Conservation (phyloP, 257 asterid species). For the Jaltomata sinuosa region DNA sequence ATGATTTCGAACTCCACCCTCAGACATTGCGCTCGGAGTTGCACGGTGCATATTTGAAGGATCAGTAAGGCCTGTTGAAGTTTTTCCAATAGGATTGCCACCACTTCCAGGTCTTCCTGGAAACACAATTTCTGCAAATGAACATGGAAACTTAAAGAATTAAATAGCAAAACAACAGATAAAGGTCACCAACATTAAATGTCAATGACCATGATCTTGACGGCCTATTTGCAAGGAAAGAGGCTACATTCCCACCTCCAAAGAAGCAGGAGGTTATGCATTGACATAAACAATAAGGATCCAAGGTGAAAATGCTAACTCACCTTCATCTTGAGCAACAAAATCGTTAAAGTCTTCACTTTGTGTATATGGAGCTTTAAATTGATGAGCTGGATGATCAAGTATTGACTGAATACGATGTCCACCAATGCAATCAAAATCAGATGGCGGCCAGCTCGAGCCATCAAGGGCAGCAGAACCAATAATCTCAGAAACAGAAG, state of each 20-base stretch:
- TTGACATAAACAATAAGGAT: neutral
- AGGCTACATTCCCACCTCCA: neutral
- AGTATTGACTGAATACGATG: slow-evolving; percentile 34
- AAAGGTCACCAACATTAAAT: neutral
- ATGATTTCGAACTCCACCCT: slow-evolving; percentile 31
- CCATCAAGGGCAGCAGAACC: slow-evolving; percentile 29
- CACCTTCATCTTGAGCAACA: slow-evolving; percentile 72
- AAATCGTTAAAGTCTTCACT: slow-evolving; percentile 40
- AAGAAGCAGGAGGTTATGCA: neutral
- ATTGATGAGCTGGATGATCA: slow-evolving; percentile 36
- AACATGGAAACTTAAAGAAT: neutral
- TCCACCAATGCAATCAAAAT: slow-evolving; percentile 38
- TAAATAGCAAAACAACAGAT: slow-evolving; percentile 1
- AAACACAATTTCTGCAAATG: slow-evolving; percentile 58
- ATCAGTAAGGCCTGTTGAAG: slow-evolving; percentile 30
- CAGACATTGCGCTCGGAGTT: slow-evolving; percentile 28
- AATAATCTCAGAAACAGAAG: slow-evolving; percentile 30
- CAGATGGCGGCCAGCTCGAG: slow-evolving; percentile 45
- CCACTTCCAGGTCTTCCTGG: slow-evolving; percentile 83
- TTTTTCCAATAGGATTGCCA: slow-evolving; percentile 44
- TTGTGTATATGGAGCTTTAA: slow-evolving; percentile 33
- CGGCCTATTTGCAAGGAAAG: neutral
- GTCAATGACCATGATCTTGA: neutral
- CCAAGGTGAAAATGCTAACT: slow-evolving; percentile 9
- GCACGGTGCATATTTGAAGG: slow-evolving; percentile 25